Conservation (phyloP, 2,329 filamentous ascomycete genomes). For the Stagonosporopsis chrysanthemi region DNA sequence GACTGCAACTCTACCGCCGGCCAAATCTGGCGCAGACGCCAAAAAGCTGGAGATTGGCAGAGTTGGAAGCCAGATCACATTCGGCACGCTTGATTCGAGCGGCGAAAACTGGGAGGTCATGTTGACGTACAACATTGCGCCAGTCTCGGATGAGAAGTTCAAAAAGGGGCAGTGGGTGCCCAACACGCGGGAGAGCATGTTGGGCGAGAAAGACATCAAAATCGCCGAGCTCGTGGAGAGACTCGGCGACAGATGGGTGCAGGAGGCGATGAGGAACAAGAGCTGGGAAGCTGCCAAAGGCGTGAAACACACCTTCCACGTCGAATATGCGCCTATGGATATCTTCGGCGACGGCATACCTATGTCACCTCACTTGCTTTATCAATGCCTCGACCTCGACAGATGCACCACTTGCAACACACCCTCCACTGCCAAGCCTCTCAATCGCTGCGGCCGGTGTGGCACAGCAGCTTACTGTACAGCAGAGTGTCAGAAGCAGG, state of each 20-base stretch:
- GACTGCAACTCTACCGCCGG: slow-evolving; percentile 17
- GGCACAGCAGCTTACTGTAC: slow-evolving; percentile 35
- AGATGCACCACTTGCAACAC: slow-evolving; percentile 26
- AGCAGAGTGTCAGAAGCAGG: slow-evolving; percentile 25
- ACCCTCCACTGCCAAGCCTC: neutral
- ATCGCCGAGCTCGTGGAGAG: slow-evolving; percentile 19
- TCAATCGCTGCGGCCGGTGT: slow-evolving; percentile 33
- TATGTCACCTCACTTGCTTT: slow-evolving; percentile 35
- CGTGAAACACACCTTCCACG: slow-evolving; percentile 26
- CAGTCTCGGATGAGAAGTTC: neutral
- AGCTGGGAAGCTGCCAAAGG: slow-evolving; percentile 29
- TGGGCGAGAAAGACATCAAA: slow-evolving; percentile 24
- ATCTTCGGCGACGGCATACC: slow-evolving; percentile 35
- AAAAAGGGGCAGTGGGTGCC: slow-evolving; percentile 28
- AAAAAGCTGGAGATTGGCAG: slow-evolving; percentile 33
- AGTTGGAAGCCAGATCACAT: slow-evolving; percentile 32
- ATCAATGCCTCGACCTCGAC: slow-evolving; percentile 18
- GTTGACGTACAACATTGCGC: slow-evolving; percentile 29
- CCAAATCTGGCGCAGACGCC: slow-evolving; percentile 9
- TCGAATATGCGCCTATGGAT: slow-evolving; percentile 39
- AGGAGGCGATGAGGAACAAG: slow-evolving; percentile 5
- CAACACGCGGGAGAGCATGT: slow-evolving; percentile 32
- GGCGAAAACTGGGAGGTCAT: slow-evolving; percentile 32
- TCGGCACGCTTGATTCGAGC: slow-evolving; percentile 27
- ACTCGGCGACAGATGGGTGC: slow-evolving; percentile 7